Evolutionary conservation across 371 early-diverging fungal species (phyloP), one percentile per base, ranked within the genome.

Genomic region (Apophysomyces variabilis): DNA sequence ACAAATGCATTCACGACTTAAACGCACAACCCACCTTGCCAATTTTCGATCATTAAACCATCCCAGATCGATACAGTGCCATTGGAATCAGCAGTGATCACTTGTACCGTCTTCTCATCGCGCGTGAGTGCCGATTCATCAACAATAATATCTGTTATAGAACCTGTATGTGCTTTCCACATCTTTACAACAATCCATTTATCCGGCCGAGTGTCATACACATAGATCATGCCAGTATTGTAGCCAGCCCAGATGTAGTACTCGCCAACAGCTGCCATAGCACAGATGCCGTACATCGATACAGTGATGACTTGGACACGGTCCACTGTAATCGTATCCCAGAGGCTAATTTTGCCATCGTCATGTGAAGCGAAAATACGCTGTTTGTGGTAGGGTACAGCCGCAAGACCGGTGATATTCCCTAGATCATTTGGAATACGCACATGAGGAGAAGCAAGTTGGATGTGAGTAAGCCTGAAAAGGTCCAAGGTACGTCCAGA

Each of bases 161-260:
- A 76, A 1, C 83, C 79, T 35, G 80, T 70, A 47, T 90, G 90
- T 1, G 91, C 92, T 58, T 82, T 75, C 85, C 91, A 94, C 35
- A 90, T 87, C 65, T 92, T 91, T 54, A 91, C 74, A 4, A 89
- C 86, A 0, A 73, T 72, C 90, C 90, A 87, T 9, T 72, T 77
- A 12, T 78, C 73, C 0, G 73, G 80, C 7, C 82, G 74, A 4
- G 88, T 79, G 68, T 94, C 93, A 39, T 89, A 90, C 3, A 95
- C 88, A 57, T 84, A 85, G 39, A 94, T 89, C 83, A 89, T 92
- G 14, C 93, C 94, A 21, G 92, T 94, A 37, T 84, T 83, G 65
- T 87, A 89, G 1, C 92, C 94, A 18, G 85, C 89, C 96, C 96
- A 95, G 1, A 94, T 70, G 65, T 89, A 82, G 38, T 71, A 66